Base-by-base conservation (phyloP, 441 rosid genomes). In the Populus hybrid region DNA sequence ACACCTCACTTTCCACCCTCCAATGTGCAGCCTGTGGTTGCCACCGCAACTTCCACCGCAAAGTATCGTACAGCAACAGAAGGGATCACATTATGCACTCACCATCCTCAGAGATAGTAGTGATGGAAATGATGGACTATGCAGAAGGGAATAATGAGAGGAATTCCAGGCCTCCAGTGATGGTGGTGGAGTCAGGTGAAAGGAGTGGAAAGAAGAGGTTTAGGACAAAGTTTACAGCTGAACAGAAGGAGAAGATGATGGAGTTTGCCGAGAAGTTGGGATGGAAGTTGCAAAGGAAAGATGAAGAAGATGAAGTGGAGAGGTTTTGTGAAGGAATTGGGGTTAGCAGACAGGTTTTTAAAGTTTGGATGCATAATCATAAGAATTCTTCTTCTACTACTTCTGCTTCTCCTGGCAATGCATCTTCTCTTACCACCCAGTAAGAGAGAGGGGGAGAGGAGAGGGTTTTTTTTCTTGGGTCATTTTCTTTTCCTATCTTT, bases 31-130 rank as follows among this genome's bases (percentile, higher is more conserved):
- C 98, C 28, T 93, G 96, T 38, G 96, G 94, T 65, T 93, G 98
- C 87, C 98, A 93, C 89, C 93, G 97, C 74, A 93, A 90, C 75
- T 93, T 93, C 88, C 97, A 93, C 87, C 90, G 97, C 64, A 91
- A 86, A 77, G 84, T 88, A 75, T 79, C 75, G 26, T 70, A 80
- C 24, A 56, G 77, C 83, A 28, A 28, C 64, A 64, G 16, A 78
- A 68, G 26, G 76, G 71, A 38, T 26, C 11, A 35, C 8, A 12
- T 26, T 16, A 68, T 59, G 68, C 78, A 74, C 35, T 64, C 72
- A 53, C 61, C 61, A 53, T 53, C 61, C 0, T 53, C 61, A 7
- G 83, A 76, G 31, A 29, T 4, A 29, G 31, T 29, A 29, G 31
- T 29, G 31, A 29, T 29, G 36, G 84, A 83, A 24, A 64, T 65